These are phyloP conservation scores for Nevesoporus exiguus DNA, from an alignment of 768 basidiomycete genomes.

Conservation along the genomic window DNA sequence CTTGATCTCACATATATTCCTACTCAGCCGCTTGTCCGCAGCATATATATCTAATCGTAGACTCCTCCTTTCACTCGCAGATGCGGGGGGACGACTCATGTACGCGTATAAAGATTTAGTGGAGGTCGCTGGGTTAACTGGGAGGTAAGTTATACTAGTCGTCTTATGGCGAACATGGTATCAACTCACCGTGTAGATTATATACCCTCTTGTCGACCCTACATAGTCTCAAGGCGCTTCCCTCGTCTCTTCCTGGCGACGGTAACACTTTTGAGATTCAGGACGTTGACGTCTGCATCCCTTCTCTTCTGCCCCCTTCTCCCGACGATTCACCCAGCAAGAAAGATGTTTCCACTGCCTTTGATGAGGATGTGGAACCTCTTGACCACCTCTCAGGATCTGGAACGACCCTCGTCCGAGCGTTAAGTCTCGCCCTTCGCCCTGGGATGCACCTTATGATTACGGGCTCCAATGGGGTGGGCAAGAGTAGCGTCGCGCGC, in stretches of 20 bases:
- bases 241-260: conserved; percentile 33
- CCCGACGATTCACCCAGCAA: conserved; percentile 3
- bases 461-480: conserved; percentile 89
- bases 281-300: conserved; percentile 71
- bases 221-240: conserved; percentile 62
- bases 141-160: conserved; percentile 27
- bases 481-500: conserved; percentile 86
- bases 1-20: neutral
- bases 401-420: conserved; percentile 55
- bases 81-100: conserved; percentile 94
- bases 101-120: conserved; percentile 95
- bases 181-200: conserved; percentile 43
- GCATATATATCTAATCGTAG: conserved; percentile 93
- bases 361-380: conserved; percentile 15
- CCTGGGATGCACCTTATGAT: conserved; percentile 89
- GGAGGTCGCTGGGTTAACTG: conserved; percentile 92
- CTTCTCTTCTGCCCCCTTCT: conserved; percentile 21
- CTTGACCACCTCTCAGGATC: conserved; percentile 19
- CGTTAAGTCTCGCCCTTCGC: conserved; percentile 59
- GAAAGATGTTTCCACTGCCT: neutral
- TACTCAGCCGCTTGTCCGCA: conserved; percentile 20
- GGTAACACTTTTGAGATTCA: conserved; percentile 55
- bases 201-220: conserved; percentile 86
- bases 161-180: neutral
- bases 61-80: conserved; percentile 89